These are phyloP conservation scores for Rhodotorula sp. DNA, from an alignment of 1,284 basidiomycete species.

Conservation along the genomic window DNA sequence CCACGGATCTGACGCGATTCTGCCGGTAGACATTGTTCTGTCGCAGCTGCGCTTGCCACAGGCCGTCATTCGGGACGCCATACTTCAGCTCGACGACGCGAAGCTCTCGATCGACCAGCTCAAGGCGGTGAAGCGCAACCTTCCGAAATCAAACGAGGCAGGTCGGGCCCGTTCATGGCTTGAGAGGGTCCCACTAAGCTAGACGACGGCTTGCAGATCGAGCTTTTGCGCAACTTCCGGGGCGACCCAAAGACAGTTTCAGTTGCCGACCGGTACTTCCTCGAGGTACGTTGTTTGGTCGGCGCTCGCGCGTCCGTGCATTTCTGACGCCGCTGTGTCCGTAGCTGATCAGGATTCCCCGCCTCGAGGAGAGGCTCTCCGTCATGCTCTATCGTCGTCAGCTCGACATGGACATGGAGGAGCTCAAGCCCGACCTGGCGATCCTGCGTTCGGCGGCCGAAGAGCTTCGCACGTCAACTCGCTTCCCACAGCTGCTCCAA, in stretches of 20 bases:
- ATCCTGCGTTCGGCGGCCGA: constrained; percentile 70
- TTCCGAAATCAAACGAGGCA: constrained; percentile 77
- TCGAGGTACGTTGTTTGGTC: constrained; percentile 58
- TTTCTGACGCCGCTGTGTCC: too few species aligned
- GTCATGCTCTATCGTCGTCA: constrained; percentile 80
- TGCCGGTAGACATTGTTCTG: constrained; percentile 71
- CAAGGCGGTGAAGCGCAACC: constrained; percentile 67
- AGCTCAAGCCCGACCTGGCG: constrained; percentile 77
- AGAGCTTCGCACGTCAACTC: constrained; percentile 68
- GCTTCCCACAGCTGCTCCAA: constrained; percentile 63
- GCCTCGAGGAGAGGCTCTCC: constrained; percentile 69
- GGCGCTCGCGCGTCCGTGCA: too few species aligned
- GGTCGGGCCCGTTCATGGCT: neutral
- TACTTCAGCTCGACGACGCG: constrained; percentile 69
- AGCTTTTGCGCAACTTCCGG: constrained; percentile 65
- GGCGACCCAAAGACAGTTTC: constrained; percentile 54
- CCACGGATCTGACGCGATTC: neutral
- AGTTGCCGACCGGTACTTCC: constrained; percentile 78
- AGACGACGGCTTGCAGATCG: constrained; percentile 54
- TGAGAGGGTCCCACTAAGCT: neutral
- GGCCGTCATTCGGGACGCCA: constrained; percentile 64
- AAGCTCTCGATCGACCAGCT: constrained; percentile 69
- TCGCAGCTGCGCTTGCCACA: constrained; percentile 68
- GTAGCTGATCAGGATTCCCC: constrained; percentile 75
- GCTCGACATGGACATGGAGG: constrained; percentile 78